These are phyloP conservation scores for Decorospora gaudefroyi DNA, from an alignment of 2,329 filamentous ascomycete genomes.

Conservation along the genomic window DNA sequence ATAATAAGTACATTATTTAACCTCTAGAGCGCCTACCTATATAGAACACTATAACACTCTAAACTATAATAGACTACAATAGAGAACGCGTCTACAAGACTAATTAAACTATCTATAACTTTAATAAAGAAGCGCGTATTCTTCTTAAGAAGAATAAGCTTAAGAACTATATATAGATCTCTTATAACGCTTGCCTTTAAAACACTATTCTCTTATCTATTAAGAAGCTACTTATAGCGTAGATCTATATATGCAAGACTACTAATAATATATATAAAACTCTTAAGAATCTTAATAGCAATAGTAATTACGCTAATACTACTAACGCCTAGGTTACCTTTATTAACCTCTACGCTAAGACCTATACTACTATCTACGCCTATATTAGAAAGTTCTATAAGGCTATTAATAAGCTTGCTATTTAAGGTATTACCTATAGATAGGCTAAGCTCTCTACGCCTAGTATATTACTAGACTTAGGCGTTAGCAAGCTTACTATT, in stretches of 20 bases:
- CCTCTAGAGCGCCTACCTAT: too few relatives aligned
- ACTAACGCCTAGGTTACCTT: neutral
- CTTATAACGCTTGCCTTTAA: neutral
- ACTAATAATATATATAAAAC: neutral
- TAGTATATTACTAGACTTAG: neutral
- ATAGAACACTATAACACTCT: too few relatives aligned
- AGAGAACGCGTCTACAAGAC: neutral
- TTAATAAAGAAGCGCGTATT: neutral
- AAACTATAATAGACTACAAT: neutral
- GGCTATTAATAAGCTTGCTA: neutral
- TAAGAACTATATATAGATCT: neutral
- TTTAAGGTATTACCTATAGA: neutral
- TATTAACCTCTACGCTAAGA: neutral
- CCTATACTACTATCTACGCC: neutral
- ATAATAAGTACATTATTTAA: neutral
- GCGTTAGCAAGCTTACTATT: neutral
- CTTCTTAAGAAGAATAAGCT: neutral
- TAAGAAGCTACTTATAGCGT: neutral
- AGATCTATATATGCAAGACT: neutral
- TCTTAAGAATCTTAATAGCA: neutral
- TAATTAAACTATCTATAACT: neutral
- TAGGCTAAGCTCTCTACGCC: neutral
- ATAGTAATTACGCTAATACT: neutral
- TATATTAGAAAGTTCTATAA: neutral
- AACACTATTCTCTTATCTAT: neutral